Evolutionary conservation across 192 early-diverging fungal genomes (phyloP).

Genomic region (Chytriomyces sp.): DNA sequence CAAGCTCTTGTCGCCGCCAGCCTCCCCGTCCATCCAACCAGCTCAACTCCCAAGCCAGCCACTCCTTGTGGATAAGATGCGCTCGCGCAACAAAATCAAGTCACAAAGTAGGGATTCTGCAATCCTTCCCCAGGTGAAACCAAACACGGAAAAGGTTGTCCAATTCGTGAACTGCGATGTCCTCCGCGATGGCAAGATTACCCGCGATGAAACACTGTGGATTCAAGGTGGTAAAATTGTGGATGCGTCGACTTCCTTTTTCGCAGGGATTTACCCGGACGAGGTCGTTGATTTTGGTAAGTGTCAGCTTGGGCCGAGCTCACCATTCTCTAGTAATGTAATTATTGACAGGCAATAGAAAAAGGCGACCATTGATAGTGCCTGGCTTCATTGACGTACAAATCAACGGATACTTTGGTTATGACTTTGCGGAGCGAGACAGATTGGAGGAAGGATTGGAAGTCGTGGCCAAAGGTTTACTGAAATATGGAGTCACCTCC

Average conservation of each 20-base stretch:
- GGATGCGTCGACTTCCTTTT: neutral
- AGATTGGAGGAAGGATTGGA: constrained; percentile 63
- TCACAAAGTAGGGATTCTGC: too few species aligned
- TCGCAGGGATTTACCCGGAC: neutral
- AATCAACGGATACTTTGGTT: constrained; percentile 78
- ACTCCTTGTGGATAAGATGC: too few species aligned
- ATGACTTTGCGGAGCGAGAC: constrained; percentile 43
- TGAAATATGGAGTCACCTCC: constrained; percentile 76
- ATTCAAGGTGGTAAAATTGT: constrained; percentile 72
- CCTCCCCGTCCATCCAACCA: too few species aligned
- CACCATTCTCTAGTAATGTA: constrained; percentile 64
- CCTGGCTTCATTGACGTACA: constrained; percentile 83
- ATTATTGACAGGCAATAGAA: constrained; percentile 80
- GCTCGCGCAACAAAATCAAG: too few species aligned
- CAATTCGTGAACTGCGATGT: constrained; percentile 78
- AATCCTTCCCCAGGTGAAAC: too few species aligned
- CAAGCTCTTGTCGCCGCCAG: too few species aligned
- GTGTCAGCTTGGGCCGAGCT: neutral
- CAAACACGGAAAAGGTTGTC: constrained; percentile 37
- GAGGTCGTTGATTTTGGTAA: constrained; percentile 15
- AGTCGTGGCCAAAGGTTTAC: constrained; percentile 71
- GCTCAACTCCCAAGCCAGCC: too few species aligned
- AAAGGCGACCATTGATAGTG: constrained; percentile 51
- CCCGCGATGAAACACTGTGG: constrained; percentile 71
- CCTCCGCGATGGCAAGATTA: constrained; percentile 70